A percentile compares a stretch with the other conserved stretches of the same genome.
Evolutionary conservation across 1,284 basidiomycete species (phyloP).

Genomic region (Neonothopanus nambi): DNA sequence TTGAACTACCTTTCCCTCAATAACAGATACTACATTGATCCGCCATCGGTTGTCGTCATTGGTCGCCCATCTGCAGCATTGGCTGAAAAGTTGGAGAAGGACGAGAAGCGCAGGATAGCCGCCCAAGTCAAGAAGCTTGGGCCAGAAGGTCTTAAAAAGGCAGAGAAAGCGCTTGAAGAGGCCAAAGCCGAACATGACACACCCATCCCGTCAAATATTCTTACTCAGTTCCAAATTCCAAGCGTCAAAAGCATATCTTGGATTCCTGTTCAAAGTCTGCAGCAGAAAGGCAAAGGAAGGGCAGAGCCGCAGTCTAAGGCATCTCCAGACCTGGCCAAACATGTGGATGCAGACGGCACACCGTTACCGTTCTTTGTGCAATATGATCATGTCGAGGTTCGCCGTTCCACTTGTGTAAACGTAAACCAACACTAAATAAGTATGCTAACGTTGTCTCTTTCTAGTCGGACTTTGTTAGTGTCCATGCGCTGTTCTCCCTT

Average conservation of each 20-base stretch:
- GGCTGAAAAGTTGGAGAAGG: slow-evolving; percentile 77
- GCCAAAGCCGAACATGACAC: slow-evolving; percentile 88
- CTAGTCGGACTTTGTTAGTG: slow-evolving; percentile 89
- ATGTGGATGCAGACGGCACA: slow-evolving; percentile 72
- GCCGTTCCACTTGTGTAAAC: slow-evolving; percentile 21
- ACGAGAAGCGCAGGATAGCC: slow-evolving; percentile 80
- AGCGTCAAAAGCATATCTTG: slow-evolving; percentile 89
- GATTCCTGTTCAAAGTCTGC: slow-evolving; percentile 88
- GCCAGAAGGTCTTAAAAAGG: slow-evolving; percentile 76
- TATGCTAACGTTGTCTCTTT: slow-evolving; percentile 6
- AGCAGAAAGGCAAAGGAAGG: slow-evolving; percentile 58
- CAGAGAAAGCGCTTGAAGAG: slow-evolving; percentile 69
- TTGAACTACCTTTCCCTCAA: slow-evolving; percentile 1
- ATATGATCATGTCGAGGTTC: slow-evolving; percentile 83
- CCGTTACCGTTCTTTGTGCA: slow-evolving; percentile 88
- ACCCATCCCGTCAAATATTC: slow-evolving; percentile 79
- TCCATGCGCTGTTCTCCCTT: slow-evolving; percentile 82
- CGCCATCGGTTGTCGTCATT: slow-evolving; percentile 70
- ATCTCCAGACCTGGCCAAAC: slow-evolving; percentile 51
- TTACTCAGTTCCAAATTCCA: slow-evolving; percentile 86
- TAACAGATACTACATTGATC: slow-evolving; percentile 82
- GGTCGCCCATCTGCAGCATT: slow-evolving; percentile 91
- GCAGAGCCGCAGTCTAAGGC: slow-evolving; percentile 24
- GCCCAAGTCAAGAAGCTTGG: slow-evolving; percentile 76
- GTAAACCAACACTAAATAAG: background rate